Evolutionary conservation across 345 rosid species (phyloP).

Genomic region (Syzygium jambos): DNA sequence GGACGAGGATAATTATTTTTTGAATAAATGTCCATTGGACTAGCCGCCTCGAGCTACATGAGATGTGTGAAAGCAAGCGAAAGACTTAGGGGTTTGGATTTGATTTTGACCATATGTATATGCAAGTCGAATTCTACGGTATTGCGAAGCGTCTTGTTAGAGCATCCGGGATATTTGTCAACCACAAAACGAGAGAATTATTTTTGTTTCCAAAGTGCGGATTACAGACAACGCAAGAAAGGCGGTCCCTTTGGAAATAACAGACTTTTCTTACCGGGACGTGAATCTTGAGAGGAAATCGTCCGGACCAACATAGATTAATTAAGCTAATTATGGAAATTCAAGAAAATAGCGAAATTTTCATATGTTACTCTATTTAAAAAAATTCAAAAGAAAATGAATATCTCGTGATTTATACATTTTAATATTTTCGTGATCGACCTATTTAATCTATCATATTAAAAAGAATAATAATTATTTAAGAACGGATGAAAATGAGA

Average conservation of each 20-base stretch:
- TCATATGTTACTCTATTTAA: neutral
- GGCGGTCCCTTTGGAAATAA: too few species aligned
- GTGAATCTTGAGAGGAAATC: neutral
- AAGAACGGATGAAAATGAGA: neutral
- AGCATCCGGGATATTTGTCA: neutral
- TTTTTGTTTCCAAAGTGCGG: neutral
- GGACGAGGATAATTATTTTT: neutral
- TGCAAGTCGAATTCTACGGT: too few species aligned
- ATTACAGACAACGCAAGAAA: too few species aligned
- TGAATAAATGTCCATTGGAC: neutral
- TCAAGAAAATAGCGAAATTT: neutral
- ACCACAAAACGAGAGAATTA: neutral
- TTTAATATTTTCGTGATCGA: too few species aligned
- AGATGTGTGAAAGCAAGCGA: neutral
- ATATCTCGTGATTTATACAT: neutral
- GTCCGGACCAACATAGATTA: neutral
- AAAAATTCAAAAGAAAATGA: neutral
- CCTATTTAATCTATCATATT: neutral
- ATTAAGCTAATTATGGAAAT: neutral
- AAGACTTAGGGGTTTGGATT: neutral
- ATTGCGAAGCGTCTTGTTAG: too few species aligned
- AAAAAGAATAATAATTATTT: neutral
- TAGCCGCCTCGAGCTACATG: neutral
- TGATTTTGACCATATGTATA: neutral
- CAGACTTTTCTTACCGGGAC: too few species aligned